A percentile compares a stretch with the other conserved stretches of the same genome.
These are phyloP conservation scores for Pseudozyma hubeiensis DNA, from an alignment of 1,284 basidiomycete genomes.

Conservation along the genomic window DNA sequence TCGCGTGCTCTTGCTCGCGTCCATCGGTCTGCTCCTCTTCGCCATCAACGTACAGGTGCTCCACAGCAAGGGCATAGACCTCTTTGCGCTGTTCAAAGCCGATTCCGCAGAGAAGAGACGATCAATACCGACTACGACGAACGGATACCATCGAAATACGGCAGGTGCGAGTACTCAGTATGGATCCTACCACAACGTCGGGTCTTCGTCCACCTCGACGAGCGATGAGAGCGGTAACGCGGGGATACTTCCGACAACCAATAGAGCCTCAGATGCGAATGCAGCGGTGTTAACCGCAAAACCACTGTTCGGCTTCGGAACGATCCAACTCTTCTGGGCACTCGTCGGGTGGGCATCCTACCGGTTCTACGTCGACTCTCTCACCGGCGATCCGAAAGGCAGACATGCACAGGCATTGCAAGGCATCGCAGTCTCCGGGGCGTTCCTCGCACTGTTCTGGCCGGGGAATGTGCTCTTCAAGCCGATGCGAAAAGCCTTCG, in stretches of 20 bases:
- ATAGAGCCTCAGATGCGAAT: neutral
- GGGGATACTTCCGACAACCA: conserved; percentile 12
- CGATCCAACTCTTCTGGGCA: conserved; percentile 44
- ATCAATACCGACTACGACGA: neutral
- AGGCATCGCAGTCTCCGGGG: conserved; percentile 51
- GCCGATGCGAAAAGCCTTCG: conserved; percentile 45
- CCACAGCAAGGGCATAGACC: conserved; percentile 53
- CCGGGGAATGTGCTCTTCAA: conserved; percentile 57
- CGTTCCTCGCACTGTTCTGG: conserved; percentile 44
- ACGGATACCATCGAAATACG: conserved; percentile 11
- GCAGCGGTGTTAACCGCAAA: conserved; percentile 5
- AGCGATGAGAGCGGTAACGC: conserved; percentile 10
- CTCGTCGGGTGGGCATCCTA: conserved; percentile 60
- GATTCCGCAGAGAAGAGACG: conserved; percentile 32
- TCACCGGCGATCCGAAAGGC: conserved; percentile 50
- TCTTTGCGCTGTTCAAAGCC: conserved; percentile 33
- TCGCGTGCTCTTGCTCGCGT: conserved; percentile 62
- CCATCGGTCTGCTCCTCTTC: conserved; percentile 58
- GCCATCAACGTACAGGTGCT: conserved; percentile 54
- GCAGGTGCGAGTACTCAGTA: conserved; percentile 28
- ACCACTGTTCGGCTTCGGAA: conserved; percentile 43
- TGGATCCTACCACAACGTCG: conserved; percentile 29
- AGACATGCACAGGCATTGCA: conserved; percentile 62
- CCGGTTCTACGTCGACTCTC: conserved; percentile 53
- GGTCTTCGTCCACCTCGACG: conserved; percentile 4